Evolutionary conservation across 2,329 filamentous ascomycete genomes (phyloP).

Genomic region (Aspergillus viridinutans): DNA sequence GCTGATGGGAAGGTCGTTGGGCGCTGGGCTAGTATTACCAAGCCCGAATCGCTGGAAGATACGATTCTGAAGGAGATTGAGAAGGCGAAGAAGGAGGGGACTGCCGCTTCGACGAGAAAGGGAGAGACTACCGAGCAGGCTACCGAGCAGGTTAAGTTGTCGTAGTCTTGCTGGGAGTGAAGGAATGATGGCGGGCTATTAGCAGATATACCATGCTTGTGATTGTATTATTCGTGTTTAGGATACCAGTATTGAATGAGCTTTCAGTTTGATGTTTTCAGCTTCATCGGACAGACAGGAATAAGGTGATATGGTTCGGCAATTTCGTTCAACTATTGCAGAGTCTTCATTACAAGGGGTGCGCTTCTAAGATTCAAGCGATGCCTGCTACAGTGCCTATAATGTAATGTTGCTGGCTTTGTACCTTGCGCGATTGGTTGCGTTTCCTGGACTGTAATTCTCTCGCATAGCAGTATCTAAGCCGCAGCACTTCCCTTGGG

Average conservation of each 20-base stretch:
- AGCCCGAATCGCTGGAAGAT: slow-evolving; percentile 75
- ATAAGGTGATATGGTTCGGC: no score
- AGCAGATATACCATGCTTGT: slow-evolving; percentile 6
- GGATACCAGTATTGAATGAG: neutral
- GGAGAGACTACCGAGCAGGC: slow-evolving; percentile 7
- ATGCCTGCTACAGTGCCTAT: no score
- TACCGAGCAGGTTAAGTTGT: slow-evolving; percentile 20
- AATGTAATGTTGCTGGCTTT: neutral
- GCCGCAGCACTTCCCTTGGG: slow-evolving; percentile 42
- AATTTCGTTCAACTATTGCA: no score
- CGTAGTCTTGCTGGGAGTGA: slow-evolving; percentile 8
- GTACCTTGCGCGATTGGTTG: neutral
- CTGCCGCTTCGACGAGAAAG: slow-evolving; percentile 20
- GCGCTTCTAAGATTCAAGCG: no score
- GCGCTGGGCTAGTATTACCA: slow-evolving; percentile 82
- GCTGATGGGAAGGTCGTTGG: slow-evolving; percentile 80
- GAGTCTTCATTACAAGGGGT: no score
- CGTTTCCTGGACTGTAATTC: neutral
- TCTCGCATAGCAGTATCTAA: slow-evolving; percentile 2
- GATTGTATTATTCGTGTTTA: slow-evolving; percentile 2
- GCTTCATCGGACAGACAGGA: no score
- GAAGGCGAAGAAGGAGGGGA: slow-evolving; percentile 45
- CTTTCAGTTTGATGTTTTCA: neutral
- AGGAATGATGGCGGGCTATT: neutral
- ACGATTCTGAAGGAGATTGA: slow-evolving; percentile 71